These are phyloP conservation scores for Geotrichum histeridarum DNA, from an alignment of 1,139 yeast genomes.

Conservation along the genomic window DNA sequence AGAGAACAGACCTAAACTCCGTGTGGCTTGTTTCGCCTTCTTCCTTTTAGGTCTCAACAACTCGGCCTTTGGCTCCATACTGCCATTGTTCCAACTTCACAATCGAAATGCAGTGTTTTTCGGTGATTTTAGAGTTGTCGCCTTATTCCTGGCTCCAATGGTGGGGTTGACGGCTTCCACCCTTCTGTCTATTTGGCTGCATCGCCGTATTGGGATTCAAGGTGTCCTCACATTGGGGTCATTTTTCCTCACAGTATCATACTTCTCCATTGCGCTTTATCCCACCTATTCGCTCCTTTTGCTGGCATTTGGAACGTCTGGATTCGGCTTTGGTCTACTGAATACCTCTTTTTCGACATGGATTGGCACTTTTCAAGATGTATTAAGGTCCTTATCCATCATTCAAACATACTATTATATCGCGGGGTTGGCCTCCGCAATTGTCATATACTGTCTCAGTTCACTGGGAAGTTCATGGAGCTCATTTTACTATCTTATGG, in stretches of 20 bases:
- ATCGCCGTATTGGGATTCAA: constrained; percentile 42
- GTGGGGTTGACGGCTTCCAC: constrained; percentile 39
- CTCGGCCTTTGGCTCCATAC: constrained; percentile 47
- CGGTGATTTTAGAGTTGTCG: constrained; percentile 9
- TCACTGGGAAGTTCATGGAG: constrained; percentile 49
- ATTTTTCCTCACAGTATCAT: constrained; percentile 33
- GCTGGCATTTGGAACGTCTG: constrained; percentile 53
- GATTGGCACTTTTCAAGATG: constrained; percentile 47
- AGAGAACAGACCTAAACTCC: constrained; percentile 19
- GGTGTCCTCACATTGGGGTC: constrained; percentile 42
- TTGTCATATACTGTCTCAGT: constrained; percentile 49
- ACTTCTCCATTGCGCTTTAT: constrained; percentile 43
- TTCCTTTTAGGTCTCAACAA: constrained; percentile 40
- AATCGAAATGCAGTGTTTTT: constrained; percentile 16
- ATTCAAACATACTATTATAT: constrained; percentile 57
- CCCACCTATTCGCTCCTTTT: constrained; percentile 43
- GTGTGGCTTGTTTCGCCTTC: constrained; percentile 29
- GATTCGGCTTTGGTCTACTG: constrained; percentile 53
- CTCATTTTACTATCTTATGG: constrained; percentile 45
- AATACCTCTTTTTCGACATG: constrained; percentile 55
- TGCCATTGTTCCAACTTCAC: constrained; percentile 43
- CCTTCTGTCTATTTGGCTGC: constrained; percentile 33
- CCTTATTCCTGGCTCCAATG: constrained; percentile 27
- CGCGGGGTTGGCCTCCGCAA: constrained; percentile 58
- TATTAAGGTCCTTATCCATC: constrained; percentile 47